Evolutionary conservation across 352 stramenopile species (phyloP), one percentile per base, ranked within the genome.

Genomic region (Globisporangium spinosum): DNA sequence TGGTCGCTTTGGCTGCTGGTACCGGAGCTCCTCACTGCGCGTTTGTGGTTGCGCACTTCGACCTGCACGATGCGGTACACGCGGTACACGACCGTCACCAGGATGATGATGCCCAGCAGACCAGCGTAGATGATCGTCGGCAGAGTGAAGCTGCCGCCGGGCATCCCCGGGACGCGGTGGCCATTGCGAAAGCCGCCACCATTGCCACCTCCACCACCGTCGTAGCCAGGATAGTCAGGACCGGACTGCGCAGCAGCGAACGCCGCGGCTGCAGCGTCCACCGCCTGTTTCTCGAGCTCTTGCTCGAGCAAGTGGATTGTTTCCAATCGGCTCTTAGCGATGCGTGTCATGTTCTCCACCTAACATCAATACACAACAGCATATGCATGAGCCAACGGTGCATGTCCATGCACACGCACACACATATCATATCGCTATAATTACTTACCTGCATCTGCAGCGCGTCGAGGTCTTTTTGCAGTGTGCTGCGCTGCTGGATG

Each of bases 251-350:
- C 69, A 12, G 68, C 72, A 22, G 54, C 27, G 22, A 59, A 59
- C 10, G 54, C 54, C 3, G 74, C 73, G 47, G 76, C 70, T 5
- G 77, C 80, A 20, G 80, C 82, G 53, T 84, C 65, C 3, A 90
- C 72, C 1, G 85, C 79, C 64, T 89, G 77, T 49, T 77, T 76
- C 67, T 93, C 82, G 27, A 93, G 75, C 66, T 90, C 77, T 22
- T 81, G 79, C 76, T 93, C 84, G 17, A 93, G 78, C 53, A 90
- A 32, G 62, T 92, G 82, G 58, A 92, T 89, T 58, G 77, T 92
- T 58, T 90, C 79, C 7, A 89, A 64, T 27, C 84, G 80, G 65
- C 79, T 88, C 32, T 89, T 77, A 1, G 84, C 82, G 55, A 93
- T 77, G 35, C 80, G 79, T 49, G 84, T 89, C 64, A 87, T 77